Conservation (phyloP, 179 eudicot species). For the Beta macrorhiza region DNA sequence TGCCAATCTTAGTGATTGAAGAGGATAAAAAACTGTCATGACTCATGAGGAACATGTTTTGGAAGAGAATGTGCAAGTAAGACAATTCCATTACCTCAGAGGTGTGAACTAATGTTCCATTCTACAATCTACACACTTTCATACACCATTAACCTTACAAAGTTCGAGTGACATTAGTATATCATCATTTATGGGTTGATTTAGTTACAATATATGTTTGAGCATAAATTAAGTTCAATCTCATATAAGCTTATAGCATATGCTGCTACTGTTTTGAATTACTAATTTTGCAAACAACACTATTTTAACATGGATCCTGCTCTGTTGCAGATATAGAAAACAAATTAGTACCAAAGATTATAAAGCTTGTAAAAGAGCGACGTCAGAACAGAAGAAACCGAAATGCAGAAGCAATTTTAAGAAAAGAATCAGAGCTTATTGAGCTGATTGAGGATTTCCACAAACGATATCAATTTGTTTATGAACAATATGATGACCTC, state of each 20-base stretch:
- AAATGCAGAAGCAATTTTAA: conserved; percentile 41
- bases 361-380: conserved; percentile 41
- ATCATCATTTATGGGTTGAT: background rate
- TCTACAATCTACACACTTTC: background rate
- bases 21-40: background rate
- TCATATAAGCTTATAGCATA: background rate
- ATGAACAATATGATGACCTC: conserved; percentile 61
- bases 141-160: background rate
- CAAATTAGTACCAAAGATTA: conserved; percentile 48
- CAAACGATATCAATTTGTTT: conserved; percentile 62
- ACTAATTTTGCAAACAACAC: too few species aligned
- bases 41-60: background rate
- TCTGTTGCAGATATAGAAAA: conserved; percentile 56
- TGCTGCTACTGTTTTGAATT: background rate
- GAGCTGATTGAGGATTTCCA: conserved; percentile 68
- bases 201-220: background rate
- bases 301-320: background rate
- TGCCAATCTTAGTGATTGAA: background rate
- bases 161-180: background rate
- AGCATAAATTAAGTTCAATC: background rate
- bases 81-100: background rate
- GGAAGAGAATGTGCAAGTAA: background rate
- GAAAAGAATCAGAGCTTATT: conserved; percentile 48
- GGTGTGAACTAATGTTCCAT: background rate
- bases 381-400: conserved; percentile 33